Percentiles rank a stretch among this genome's conserved stretches.
phyloP scores from a whole-genome alignment of 1,284 basidiomycete species.

The Puccinia hordei region DNA sequence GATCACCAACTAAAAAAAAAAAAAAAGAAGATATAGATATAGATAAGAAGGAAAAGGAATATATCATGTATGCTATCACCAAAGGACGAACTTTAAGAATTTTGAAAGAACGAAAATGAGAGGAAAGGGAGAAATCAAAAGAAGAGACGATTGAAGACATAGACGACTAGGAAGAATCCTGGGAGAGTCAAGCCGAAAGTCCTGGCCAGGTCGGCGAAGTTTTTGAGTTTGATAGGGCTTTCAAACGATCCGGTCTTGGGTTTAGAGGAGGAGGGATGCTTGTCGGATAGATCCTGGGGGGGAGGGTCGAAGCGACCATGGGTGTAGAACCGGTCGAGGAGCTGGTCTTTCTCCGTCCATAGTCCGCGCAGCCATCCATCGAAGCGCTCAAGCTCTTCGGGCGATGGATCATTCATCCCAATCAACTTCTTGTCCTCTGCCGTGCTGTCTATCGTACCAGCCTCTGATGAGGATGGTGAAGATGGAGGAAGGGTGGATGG shows the following conservation, averaged over 20 bases:
- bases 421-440: no score
- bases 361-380: conserved; percentile 55
- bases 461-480: background rate
- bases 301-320: conserved; percentile 50
- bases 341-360: conserved; percentile 56
- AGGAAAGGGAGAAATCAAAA: background rate
- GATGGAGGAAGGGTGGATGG: background rate
- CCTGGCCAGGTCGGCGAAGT: no score
- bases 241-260: conserved; percentile 10
- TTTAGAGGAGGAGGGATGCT: background rate
- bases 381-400: conserved; percentile 54
- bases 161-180: no score
- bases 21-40: no score
- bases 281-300: background rate
- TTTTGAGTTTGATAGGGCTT: no score
- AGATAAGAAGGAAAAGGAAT: no score
- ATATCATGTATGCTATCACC: no score
- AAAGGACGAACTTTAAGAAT: no score
- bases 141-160: background rate
- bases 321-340: conserved; percentile 55
- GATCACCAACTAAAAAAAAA: no score
- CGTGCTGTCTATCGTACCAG: no score
- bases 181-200: no score
- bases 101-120: background rate
- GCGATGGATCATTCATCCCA: conserved; percentile 50